Evolutionary conservation across 306 rosid genomes (phyloP).

Genomic region (Luffa acutangula): DNA sequence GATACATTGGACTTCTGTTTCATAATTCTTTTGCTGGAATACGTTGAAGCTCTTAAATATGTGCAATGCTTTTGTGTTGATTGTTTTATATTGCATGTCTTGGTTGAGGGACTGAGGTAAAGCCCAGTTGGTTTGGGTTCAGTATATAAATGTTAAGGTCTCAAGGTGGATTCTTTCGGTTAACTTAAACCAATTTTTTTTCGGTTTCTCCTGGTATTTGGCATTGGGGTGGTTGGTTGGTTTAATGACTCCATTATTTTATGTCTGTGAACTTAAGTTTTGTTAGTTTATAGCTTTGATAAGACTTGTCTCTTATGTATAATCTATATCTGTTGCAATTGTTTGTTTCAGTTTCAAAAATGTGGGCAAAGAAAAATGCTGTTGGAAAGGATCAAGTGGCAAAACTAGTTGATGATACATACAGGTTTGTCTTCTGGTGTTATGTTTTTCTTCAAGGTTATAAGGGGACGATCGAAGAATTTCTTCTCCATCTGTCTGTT

Average conservation of each 20-base stretch:
- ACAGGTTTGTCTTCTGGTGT: slow-evolving; percentile 53
- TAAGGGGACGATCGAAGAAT: too few species aligned
- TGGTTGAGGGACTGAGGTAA: neutral
- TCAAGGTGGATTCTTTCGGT: neutral
- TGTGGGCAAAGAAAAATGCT: slow-evolving; percentile 71
- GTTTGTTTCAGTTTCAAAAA: slow-evolving; percentile 46
- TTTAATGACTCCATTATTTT: neutral
- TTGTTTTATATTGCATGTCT: neutral
- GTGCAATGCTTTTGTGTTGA: neutral
- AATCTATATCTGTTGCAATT: neutral
- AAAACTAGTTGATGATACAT: slow-evolving; percentile 79
- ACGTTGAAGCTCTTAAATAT: neutral
- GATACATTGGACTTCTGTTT: neutral
- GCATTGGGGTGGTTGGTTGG: neutral
- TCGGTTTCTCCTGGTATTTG: neutral
- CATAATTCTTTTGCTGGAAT: neutral
- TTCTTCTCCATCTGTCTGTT: too few species aligned
- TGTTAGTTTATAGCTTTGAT: neutral
- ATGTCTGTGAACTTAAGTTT: neutral
- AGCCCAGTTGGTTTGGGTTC: neutral
- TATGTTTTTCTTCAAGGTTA: neutral
- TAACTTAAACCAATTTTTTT: neutral
- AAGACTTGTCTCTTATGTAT: neutral
- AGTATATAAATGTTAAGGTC: neutral
- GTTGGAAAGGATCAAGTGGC: slow-evolving; percentile 84